Evolutionary conservation across 2,329 filamentous ascomycete species (phyloP).

Genomic region (Coniochaeta pulveracea): DNA sequence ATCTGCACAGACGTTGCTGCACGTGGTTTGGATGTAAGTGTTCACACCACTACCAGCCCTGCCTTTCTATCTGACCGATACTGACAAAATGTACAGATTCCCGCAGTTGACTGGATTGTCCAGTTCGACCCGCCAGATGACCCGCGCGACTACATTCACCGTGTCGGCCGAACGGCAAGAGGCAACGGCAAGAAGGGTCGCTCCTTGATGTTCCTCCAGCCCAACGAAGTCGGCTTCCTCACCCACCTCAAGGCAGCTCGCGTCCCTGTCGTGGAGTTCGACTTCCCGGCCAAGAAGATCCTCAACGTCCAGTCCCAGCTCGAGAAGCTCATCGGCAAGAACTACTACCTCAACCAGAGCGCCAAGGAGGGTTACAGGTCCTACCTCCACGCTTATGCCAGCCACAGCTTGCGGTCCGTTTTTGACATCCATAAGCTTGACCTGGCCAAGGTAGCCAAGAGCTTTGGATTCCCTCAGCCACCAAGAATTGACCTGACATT

Average conservation of each 20-base stretch:
- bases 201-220: conserved; percentile 87
- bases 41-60: not conserved
- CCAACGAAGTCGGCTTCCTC: conserved; percentile 84
- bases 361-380: conserved; percentile 71
- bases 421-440: conserved; percentile 79
- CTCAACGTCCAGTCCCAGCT: conserved; percentile 83
- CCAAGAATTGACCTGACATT: conserved; percentile 71
- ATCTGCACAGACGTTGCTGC: conserved; percentile 97
- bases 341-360: conserved; percentile 93
- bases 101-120: conserved; percentile 90
- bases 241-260: conserved; percentile 82
- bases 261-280: conserved; percentile 91
- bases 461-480: conserved; percentile 68
- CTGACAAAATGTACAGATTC: conserved; percentile 44
- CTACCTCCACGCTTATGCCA: conserved; percentile 92
- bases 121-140: conserved; percentile 94
- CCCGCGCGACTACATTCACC: conserved; percentile 85
- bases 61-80: not conserved
- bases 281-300: conserved; percentile 87
- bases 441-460: conserved; percentile 72
- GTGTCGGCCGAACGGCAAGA: conserved; percentile 87
- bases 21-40: conserved; percentile 70
- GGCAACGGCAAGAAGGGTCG: conserved; percentile 75
- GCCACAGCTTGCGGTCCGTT: conserved; percentile 69
- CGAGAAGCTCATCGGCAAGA: conserved; percentile 86